Conservation (phyloP, 2,329 filamentous ascomycete species). For the Colletotrichum sp. region DNA sequence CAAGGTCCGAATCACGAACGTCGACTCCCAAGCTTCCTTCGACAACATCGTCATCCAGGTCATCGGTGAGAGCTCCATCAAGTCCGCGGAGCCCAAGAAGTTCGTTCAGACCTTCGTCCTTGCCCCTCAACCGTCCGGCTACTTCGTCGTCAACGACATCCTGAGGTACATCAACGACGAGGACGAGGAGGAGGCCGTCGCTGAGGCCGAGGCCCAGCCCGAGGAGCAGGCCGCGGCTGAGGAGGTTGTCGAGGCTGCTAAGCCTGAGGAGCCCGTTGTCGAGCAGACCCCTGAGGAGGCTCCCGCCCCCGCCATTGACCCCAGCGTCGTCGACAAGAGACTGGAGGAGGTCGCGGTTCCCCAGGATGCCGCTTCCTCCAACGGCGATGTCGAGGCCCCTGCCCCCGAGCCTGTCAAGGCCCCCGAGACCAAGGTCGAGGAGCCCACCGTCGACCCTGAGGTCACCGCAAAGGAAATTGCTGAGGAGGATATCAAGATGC, state of each 20-base stretch:
- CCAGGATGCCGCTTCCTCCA: slow-evolving; percentile 38
- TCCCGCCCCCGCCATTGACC: slow-evolving; percentile 40
- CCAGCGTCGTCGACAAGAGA: slow-evolving; percentile 73
- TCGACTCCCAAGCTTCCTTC: slow-evolving; percentile 92
- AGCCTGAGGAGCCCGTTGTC: slow-evolving; percentile 31
- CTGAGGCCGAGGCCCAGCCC: slow-evolving; percentile 34
- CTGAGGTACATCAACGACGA: slow-evolving; percentile 92
- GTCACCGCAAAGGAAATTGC: slow-evolving; percentile 57
- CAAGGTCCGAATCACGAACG: slow-evolving; percentile 98
- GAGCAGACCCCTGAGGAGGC: slow-evolving; percentile 28
- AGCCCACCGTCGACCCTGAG: slow-evolving; percentile 46
- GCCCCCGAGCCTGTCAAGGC: slow-evolving; percentile 42
- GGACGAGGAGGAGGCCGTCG: slow-evolving; percentile 69
- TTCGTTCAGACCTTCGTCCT: slow-evolving; percentile 98
- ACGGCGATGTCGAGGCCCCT: slow-evolving; percentile 35
- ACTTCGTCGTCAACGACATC: slow-evolving; percentile 98
- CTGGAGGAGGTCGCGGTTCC: slow-evolving; percentile 65
- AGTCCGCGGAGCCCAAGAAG: slow-evolving; percentile 87
- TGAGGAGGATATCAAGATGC: slow-evolving; percentile 61
- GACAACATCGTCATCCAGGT: slow-evolving; percentile 97
- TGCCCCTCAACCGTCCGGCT: slow-evolving; percentile 93
- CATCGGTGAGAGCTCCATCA: slow-evolving; percentile 97
- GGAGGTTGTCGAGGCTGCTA: slow-evolving; percentile 45
- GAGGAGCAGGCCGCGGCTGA: slow-evolving; percentile 46
- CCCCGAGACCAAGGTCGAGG: slow-evolving; percentile 24